A percentile compares a stretch with the other conserved stretches of the same genome.
These are phyloP conservation scores for Mitragyna speciosa DNA, from an alignment of 257 asterid genomes.

Conservation along the genomic window DNA sequence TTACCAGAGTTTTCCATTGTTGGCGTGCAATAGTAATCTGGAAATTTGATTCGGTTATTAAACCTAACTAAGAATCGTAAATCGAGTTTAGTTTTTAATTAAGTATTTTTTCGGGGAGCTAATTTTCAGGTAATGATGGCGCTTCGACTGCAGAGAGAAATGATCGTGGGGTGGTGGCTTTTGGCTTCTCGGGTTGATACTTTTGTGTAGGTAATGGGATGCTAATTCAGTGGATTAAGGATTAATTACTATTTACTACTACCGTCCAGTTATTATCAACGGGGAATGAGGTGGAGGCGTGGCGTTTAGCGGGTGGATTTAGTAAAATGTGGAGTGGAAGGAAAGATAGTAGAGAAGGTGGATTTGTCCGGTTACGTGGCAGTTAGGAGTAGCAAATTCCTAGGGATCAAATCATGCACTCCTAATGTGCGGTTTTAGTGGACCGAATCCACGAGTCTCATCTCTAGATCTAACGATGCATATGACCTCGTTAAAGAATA, in stretches of 20 bases:
- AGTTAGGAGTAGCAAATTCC: neutral
- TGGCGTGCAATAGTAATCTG: neutral
- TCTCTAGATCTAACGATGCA: too few species aligned
- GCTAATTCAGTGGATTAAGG: neutral
- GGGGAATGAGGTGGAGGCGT: neutral
- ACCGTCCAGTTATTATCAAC: neutral
- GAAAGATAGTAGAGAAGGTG: neutral
- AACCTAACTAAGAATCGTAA: neutral
- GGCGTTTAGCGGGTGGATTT: neutral
- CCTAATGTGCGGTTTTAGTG: too few species aligned
- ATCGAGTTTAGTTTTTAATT: neutral
- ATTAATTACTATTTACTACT: too few species aligned
- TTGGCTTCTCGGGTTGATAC: neutral
- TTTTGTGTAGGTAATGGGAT: neutral
- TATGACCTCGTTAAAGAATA: too few species aligned
- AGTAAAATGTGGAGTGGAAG: neutral
- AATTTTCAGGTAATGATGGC: conserved; percentile 8
- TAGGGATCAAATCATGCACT: neutral
- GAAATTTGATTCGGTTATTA: neutral
- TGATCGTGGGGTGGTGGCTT: neutral
- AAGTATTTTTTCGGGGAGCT: neutral
- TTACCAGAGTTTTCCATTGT: conserved; percentile 29
- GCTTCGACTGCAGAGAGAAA: conserved; percentile 1
- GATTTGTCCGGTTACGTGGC: neutral
- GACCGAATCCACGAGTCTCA: too few species aligned